Evolutionary conservation across 345 rosid genomes (phyloP), one percentile per base, ranked within the genome.

Genomic region (Citrus hindsii): DNA sequence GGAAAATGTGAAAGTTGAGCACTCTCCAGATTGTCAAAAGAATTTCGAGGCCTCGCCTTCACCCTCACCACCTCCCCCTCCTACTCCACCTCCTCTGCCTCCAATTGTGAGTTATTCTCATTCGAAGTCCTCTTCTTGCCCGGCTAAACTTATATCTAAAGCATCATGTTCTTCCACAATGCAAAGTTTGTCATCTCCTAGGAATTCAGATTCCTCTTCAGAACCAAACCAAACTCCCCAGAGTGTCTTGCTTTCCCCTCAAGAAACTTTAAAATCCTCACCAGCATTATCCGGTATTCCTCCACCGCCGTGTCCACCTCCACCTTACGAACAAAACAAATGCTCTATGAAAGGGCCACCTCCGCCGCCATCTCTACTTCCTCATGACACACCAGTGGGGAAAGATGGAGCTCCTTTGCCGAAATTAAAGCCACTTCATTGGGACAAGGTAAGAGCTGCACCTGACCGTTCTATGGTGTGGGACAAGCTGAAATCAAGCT

Each of bases 401-500:
- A 94, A 92, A 87, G 93, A 92, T 66, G 97, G 98, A 86, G 71
- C 82, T 38, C 91, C 94, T 65, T 76, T 96, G 51, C 89, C 99
- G 67, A 96, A 96, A 84, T 65, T 96, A 82, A 96, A 96, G 88
- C 99, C 99, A 6, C 98, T 96, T 75, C 99, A 96, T 5, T 96
- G 99, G 99, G 98, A 96, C 92, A 96, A 94, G 88, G 99, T 96
- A n/a, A 94, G 98, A 83, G 98, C 98, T 64, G 84, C 91, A 74
- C 92, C 97, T 6, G 98, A 96, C 80, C 87, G 88, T 4, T 83
- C 85, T 71, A 96, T 87, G 95, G 99, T 92, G 38, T 96, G 99
- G 99, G 98, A 96, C 83, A 92, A 89, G 88, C 79, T 96, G 60
- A 86, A 92, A 84, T 87, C 98, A 79, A 96, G 92, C 90, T 94